phyloP scores from a whole-genome alignment of 225 moss, liverwort and hornwort species.

The Pseudisothecium myosuroides region DNA sequence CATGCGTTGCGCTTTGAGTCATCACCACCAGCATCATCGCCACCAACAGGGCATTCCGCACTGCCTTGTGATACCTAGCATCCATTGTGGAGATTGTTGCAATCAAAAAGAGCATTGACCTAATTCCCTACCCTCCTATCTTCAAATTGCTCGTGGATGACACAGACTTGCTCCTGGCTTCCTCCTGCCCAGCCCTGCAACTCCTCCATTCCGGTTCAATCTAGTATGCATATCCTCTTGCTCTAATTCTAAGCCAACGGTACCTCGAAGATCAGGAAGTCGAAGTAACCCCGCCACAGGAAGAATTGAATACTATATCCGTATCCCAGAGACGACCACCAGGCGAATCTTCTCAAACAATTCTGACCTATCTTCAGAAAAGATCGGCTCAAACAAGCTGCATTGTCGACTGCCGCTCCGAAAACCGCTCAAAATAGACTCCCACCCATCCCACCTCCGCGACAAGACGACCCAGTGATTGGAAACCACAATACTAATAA shows the following conservation, averaged over 20 bases:
- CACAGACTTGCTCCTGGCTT: background rate
- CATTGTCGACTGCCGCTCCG: background rate
- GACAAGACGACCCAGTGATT: background rate
- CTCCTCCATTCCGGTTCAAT: background rate
- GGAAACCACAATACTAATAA: background rate
- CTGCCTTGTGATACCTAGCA: background rate
- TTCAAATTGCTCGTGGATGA: background rate
- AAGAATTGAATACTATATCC: background rate
- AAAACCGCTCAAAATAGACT: background rate
- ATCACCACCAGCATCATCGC: background rate
- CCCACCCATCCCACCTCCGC: background rate
- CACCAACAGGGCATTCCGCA: background rate
- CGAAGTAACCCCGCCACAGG: background rate
- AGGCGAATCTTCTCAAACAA: background rate
- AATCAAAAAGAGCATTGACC: background rate
- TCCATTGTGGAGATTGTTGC: conserved; percentile 5
- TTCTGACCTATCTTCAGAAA: background rate
- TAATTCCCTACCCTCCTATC: background rate
- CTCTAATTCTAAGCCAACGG: background rate
- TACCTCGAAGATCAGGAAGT: background rate
- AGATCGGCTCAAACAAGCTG: background rate
- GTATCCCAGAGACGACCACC: background rate
- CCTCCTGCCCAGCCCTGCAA: background rate
- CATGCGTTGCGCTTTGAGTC: background rate
- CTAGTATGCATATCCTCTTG: background rate